Conservation (phyloP, 192 early-diverging fungal genomes). For the Linnemannia exigua region DNA sequence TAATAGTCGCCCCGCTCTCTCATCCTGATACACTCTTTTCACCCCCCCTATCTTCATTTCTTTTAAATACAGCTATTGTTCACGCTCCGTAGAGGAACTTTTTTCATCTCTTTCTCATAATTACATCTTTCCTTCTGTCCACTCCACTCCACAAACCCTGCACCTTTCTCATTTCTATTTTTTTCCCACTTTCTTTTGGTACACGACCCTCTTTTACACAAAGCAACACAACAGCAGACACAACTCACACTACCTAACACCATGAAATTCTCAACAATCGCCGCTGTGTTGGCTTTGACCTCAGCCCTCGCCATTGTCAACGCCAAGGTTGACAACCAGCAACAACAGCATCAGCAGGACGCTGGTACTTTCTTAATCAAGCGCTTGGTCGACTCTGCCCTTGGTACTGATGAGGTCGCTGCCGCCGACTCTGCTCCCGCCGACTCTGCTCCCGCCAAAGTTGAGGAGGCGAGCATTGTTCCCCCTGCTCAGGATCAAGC, state of each 20-base stretch:
- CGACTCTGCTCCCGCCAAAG: background rate
- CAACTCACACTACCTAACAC: background rate
- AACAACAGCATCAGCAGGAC: background rate
- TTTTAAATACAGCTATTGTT: background rate
- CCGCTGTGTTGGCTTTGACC: conserved; percentile 28
- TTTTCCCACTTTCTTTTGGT: background rate
- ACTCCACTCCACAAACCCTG: background rate
- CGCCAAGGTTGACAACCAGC: background rate
- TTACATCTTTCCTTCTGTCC: background rate
- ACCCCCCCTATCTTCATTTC: background rate
- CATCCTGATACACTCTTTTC: background rate
- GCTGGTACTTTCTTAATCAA: background rate
- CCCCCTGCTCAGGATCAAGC: background rate
- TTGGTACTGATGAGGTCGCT: conserved; percentile 8
- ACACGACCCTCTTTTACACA: background rate
- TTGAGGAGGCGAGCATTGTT: background rate
- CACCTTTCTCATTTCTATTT: background rate
- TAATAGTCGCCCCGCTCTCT: too few relatives aligned
- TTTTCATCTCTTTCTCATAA: too few relatives aligned
- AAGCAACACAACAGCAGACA: background rate
- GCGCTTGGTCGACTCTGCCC: conserved; percentile 20
- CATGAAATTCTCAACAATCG: conserved; percentile 40
- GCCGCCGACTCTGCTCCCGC: background rate
- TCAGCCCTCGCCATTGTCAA: conserved; percentile 25
- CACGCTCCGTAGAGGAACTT: background rate